A percentile compares a stretch with the other conserved stretches of the same genome.
Evolutionary conservation across 1,284 basidiomycete genomes (phyloP).

Genomic region (Marasmius sp.): DNA sequence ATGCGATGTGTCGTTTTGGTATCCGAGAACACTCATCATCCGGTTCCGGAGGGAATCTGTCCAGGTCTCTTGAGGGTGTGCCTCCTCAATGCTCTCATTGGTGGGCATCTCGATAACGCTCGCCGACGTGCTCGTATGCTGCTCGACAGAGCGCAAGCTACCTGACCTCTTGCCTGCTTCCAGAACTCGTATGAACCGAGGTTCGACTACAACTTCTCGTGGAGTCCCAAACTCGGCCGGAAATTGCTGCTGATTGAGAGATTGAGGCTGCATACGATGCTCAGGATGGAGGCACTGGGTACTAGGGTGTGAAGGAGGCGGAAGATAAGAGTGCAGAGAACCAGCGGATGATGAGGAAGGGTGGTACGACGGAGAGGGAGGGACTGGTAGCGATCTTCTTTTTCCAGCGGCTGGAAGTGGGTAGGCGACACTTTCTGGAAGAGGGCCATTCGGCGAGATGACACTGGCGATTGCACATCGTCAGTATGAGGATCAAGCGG

Average conservation of each 20-base stretch:
- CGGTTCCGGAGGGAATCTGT: not conserved
- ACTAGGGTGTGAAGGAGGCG: not conserved
- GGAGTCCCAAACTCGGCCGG: slow-evolving; percentile 25
- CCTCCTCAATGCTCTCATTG: not conserved
- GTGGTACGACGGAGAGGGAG: slow-evolving; percentile 3
- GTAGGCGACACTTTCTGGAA: slow-evolving; percentile 18
- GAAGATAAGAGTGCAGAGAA: slow-evolving; percentile 10
- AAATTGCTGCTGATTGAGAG: slow-evolving; percentile 18
- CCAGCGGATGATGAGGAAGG: slow-evolving; percentile 16
- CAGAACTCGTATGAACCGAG: slow-evolving; percentile 22
- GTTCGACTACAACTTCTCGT: slow-evolving; percentile 17
- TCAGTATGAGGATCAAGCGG: slow-evolving; percentile 11
- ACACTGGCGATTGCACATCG: not conserved
- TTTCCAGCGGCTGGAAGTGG: slow-evolving; percentile 15
- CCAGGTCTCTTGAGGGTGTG: not conserved
- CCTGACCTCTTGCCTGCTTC: slow-evolving; percentile 18
- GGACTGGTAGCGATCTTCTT: slow-evolving; percentile 9
- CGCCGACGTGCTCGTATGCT: too few relatives aligned
- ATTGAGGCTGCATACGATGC: not conserved
- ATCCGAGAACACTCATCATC: not conserved
- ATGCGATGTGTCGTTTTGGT: not conserved
- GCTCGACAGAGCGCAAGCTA: not conserved
- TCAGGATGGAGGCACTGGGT: not conserved
- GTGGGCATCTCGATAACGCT: too few relatives aligned
- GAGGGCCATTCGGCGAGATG: slow-evolving; percentile 1